Evolutionary conservation across 352 stramenopile genomes (phyloP), one percentile per base, ranked within the genome.

Genomic region (Globisporangium uncinulatum): DNA sequence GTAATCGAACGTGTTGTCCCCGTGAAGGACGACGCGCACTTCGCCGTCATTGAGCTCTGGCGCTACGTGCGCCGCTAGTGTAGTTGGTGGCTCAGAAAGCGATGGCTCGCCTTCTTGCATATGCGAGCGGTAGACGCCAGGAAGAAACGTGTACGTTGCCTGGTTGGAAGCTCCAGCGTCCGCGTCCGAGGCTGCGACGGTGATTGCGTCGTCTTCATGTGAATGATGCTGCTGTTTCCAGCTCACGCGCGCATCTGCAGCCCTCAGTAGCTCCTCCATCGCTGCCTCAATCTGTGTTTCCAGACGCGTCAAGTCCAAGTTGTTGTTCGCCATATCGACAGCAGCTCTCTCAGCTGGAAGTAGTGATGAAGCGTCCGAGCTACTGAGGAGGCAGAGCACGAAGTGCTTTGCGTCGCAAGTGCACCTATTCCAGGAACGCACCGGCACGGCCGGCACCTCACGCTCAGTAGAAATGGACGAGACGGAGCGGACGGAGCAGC

Each of bases 1-100:
- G 56, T 94, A 94, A 50, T 92, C 79, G 48, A 94, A 94, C 6
- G 78, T 78, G 59, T 90, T 92, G 63, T 94, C 82, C 3, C 81
- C 82, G 57, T 94, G 79, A 7, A 94, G 70, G 13, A 87, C 37
- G 1, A 94, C 46, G 1, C 61, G 71, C 17, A 66, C 59, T 20
- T 73, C 69, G 29, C 64, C 71, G 6, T 72, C 73, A 42, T 70
- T 71, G 15, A 65, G 66, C 21, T 79, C 63, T 13, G 31, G 24
- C 13, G 29, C 48, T 0, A 21, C 57, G 49, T 37, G 49, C 36
- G 7, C 8, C 15, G 15, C 4, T 19, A 34, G 29, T 21, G 41
- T 2, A 29, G 24, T 29, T 29, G 24, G 24, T 29, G 4, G 54
- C 17, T 52, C 43, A 21, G 15, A 36, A 19, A 20, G 21, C 5